Base-by-base conservation (phyloP, 148 eudicot species). In the Drosera capensis region DNA sequence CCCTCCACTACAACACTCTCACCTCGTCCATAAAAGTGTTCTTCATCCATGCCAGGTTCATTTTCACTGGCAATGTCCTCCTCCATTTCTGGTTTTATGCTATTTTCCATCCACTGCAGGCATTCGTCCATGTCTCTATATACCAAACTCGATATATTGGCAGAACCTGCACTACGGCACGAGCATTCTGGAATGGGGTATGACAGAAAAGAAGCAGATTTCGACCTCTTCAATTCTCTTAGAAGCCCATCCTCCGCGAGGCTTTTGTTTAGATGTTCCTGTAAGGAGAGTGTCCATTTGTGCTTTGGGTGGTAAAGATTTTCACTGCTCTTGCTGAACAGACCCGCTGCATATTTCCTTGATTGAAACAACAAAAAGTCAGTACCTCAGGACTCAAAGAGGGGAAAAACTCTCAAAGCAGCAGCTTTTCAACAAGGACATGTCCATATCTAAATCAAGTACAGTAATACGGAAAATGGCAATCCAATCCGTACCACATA, bases 151-250 rank as follows among this genome's bases (percentile, higher is more conserved):
- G 59, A 24, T 36, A 43, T 30, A 40, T 62, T 73, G 12, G 71
- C 38, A n/a, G 75, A 42, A 45, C 70, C 59, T 15, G 65, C 45
- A 43, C 76, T 71, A 57, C 64, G 62, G 61, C 96, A 86, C 39
- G 84, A 69, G 57, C 96, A 86, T 42, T 86, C 94, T 0, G 88
- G 88, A 35, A 73, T 67, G 0, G 88, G 94, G 49, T 78, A 77
- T 8, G 94, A 78, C 14, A 86, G 94, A 59, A 82, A 82, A 13
- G 85, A 82, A 20, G 61, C 40, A 5, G 65, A 68, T 48, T 70
- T 86, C 23, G 79, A 71, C 19, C 19, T 58, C 25, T 52, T 50
- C 23, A 60, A 60, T 38, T 74, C 77, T 15, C 58, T 52, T 23
- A 54, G 26, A 18, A 77, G 59, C 40, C 85, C 75, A 35, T 82